Base-by-base conservation (phyloP, 208 protist species). In the Acanthamoeba castellanii region DNA sequence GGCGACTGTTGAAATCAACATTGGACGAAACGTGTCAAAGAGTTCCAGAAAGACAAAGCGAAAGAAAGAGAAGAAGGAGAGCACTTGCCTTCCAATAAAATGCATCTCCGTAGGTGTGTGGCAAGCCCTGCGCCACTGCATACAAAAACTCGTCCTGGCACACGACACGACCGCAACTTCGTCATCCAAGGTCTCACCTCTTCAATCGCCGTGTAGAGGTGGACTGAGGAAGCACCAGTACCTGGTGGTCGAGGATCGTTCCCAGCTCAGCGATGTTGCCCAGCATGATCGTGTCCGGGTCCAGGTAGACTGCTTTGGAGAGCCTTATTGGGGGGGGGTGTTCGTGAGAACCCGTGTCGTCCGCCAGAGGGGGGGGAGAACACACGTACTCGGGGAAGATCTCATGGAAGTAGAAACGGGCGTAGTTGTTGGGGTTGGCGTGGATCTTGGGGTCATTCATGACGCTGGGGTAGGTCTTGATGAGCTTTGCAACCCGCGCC, bases 231-330 rank as follows among this genome's bases (percentile, higher is more conserved):
- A 84, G 2, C 37, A 6, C 3, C 18, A 13, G 2, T 25, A 84
- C 74, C 74, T 88, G 57, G 30, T 92, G 57, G 30, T 92, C 87
- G 42, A 92, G 87, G 45, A 92, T 27, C 25, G 87, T 92, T 25
- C 66, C 57, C 42, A 92, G 87, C 22, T 92, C 87, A 1, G 45
- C 87, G 13, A 92, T 61, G 37, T 92, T 92, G 87, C 87, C 87
- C 87, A 92, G 47, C 87, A 92, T 92, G 87, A 92, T 50, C 16
- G 61, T 92, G 61, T 92, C 87, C 25, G 87, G 87, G 61, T 92
- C 87, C n/a, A 92, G 6, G 66, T 92, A 92, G 14, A 92, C 87
- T 16, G 87, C 87, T 27, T 27, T 92, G 13, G 87, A 92, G 16
- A 92, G 25, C 32, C 87, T 92, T 32, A 1, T 3, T 8, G 30